Conservation (phyloP, 495 filamentous ascomycete genomes). For the Xylaria nigripes region DNA sequence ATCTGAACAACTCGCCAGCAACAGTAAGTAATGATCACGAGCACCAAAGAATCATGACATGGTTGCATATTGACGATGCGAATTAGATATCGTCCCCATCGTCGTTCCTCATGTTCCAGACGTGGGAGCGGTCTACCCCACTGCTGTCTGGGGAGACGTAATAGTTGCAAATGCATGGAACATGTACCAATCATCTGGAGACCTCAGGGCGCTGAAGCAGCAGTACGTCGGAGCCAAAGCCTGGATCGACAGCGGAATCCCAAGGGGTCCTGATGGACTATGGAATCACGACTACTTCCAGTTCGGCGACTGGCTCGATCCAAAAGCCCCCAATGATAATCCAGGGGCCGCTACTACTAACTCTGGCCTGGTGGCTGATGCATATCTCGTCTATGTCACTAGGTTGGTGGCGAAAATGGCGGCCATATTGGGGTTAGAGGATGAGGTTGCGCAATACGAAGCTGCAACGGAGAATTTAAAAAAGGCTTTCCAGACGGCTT, state of each 20-base stretch:
- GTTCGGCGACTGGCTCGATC: slow-evolving; percentile 49
- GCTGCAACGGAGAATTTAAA: slow-evolving; percentile 23
- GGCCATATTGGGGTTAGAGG: slow-evolving; percentile 22
- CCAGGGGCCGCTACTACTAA: slow-evolving; percentile 35
- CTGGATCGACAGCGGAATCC: slow-evolving; percentile 43
- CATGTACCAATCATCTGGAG: slow-evolving; percentile 36
- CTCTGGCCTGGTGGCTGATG: slow-evolving; percentile 39
- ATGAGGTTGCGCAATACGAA: slow-evolving; percentile 24
- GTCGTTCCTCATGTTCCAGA: slow-evolving; percentile 36
- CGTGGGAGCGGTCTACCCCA: slow-evolving; percentile 17
- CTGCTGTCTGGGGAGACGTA: slow-evolving; percentile 39
- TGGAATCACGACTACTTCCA: slow-evolving; percentile 36
- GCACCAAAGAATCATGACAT: neutral
- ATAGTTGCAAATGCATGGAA: slow-evolving; percentile 38
- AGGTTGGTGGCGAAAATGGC: slow-evolving; percentile 24
- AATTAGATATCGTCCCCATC: slow-evolving; percentile 26
- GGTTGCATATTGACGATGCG: neutral
- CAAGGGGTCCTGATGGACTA: slow-evolving; percentile 31
- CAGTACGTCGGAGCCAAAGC: slow-evolving; percentile 39
- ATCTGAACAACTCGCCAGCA: slow-evolving; percentile 28
- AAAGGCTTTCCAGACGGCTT: slow-evolving; percentile 33
- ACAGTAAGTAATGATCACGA: neutral
- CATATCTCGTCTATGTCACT: slow-evolving; percentile 45
- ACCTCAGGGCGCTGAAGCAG: slow-evolving; percentile 30
- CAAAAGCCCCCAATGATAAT: slow-evolving; percentile 35